Evolutionary conservation across 345 rosid species (phyloP).

Genomic region (Aethionema arabicum): DNA sequence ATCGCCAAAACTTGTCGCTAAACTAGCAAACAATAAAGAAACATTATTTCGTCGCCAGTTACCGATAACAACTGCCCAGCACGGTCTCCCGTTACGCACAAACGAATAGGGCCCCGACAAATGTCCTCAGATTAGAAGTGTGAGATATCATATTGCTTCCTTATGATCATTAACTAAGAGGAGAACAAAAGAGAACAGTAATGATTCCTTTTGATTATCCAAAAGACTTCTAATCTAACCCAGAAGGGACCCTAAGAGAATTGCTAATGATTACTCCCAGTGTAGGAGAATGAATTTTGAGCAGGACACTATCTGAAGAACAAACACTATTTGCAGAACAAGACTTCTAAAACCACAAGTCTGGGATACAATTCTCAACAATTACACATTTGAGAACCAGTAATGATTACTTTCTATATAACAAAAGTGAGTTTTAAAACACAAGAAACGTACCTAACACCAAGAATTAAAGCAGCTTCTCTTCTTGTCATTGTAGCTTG

Average conservation of each 20-base stretch:
- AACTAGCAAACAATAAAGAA: too few relatives aligned
- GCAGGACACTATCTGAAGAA: neutral
- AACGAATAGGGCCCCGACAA: too few relatives aligned
- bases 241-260: too few relatives aligned
- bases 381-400: too few relatives aligned
- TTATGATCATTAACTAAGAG: neutral
- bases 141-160: neutral
- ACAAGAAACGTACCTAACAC: slow-evolving; percentile 51
- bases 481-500: slow-evolving; percentile 65
- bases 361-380: neutral
- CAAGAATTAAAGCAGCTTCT: slow-evolving; percentile 78
- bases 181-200: neutral
- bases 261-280: too few relatives aligned
- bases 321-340: neutral
- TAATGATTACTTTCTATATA: too few relatives aligned
- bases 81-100: too few relatives aligned
- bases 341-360: neutral
- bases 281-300: neutral
- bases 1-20: too few relatives aligned
- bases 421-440: neutral
- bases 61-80: too few relatives aligned
- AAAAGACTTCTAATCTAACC: neutral
- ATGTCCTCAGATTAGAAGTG: neutral
- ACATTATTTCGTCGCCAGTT: too few relatives aligned
- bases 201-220: neutral